Percentiles rank a stretch among this genome's conserved stretches.
Conservation (phyloP, 345 rosid genomes). For the Brassica nigra region DNA sequence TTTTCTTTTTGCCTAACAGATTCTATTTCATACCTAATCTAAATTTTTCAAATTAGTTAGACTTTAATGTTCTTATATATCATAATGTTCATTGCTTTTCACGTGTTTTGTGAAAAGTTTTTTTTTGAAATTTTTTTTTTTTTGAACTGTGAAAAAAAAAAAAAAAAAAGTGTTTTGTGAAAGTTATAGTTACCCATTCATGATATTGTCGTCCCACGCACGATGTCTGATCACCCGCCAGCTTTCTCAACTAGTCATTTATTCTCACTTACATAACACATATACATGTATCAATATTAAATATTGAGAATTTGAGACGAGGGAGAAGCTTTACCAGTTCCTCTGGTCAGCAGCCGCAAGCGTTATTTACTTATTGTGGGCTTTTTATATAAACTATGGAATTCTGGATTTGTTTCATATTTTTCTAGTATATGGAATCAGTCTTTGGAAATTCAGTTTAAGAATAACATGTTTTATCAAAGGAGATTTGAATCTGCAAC, state of each 20-base stretch:
- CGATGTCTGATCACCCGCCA: neutral
- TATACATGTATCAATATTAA: neutral
- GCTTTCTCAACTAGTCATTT: neutral
- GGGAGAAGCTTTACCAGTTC: neutral
- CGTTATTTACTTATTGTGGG: neutral
- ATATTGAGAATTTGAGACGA: neutral
- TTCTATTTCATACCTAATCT: neutral
- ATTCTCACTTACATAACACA: neutral
- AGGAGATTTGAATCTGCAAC: neutral
- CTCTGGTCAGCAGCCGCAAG: neutral
- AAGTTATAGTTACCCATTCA: neutral
- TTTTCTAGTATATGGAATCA: neutral
- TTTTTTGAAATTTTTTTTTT: too few relatives aligned
- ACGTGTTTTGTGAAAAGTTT: slow-evolving; percentile 26
- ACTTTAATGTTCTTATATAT: slow-evolving; percentile 1
- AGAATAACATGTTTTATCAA: neutral
- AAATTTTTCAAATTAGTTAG: neutral
- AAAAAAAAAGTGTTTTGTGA: slow-evolving; percentile 13
- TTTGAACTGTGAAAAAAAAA: too few relatives aligned
- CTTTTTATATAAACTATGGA: neutral
- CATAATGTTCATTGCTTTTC: slow-evolving; percentile 19
- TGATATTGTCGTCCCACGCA: slow-evolving; percentile 20
- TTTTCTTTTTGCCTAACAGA: neutral
- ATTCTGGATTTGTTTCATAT: neutral
- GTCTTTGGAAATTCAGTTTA: neutral